Evolutionary conservation across 192 early-diverging fungal species (phyloP), one percentile per base, ranked within the genome.

Genomic region (Coemansia sp.): DNA sequence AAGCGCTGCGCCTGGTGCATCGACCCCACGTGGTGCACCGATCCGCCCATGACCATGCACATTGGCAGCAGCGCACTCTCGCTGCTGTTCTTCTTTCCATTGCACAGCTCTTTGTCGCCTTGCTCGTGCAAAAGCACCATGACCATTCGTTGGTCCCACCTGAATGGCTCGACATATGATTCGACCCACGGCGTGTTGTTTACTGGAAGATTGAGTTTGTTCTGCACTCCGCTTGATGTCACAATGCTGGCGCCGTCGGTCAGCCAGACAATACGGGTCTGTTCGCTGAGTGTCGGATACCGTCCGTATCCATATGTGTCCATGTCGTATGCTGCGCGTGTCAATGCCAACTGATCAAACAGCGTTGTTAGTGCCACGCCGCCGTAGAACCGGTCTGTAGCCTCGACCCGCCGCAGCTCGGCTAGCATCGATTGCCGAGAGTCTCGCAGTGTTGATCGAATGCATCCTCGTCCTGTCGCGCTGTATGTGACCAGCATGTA

Each of bases 81-180:
- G 60, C 79, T 82, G 52, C 71, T 78, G 28, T 68, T 55, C 46
- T 52, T 36, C 51, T 73, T 68, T n/a, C 61, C 71, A 9, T 67
- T 59, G 17, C 79, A 81, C 61, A 81, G 36, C 40, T 44, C 47
- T 7, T 11, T 17, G 42, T 72, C 70, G 17, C 55, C 57, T 15
- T 55, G 47, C 37, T 84, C 84, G 57, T 85, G 74, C 20, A 92
- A 65, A 44, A 89, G 70, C 28, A 93, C 75, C 3, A 90, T 84
- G 42, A 78, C 84, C 31, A 93, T 65, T 2, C 86, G 70, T 58
- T 93, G 90, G 57, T 93, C 90, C 92, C 92, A 93, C 21, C 92
- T 74, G 38, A 92, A 92, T 37, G 92, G 92, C 74, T 93, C 90
- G 6, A 79, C 59, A 60, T 88, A 91, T 11, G 83, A 71, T 55